These are phyloP conservation scores for Epichloe gansuensis DNA, from an alignment of 2,329 filamentous ascomycete genomes.

Conservation along the genomic window DNA sequence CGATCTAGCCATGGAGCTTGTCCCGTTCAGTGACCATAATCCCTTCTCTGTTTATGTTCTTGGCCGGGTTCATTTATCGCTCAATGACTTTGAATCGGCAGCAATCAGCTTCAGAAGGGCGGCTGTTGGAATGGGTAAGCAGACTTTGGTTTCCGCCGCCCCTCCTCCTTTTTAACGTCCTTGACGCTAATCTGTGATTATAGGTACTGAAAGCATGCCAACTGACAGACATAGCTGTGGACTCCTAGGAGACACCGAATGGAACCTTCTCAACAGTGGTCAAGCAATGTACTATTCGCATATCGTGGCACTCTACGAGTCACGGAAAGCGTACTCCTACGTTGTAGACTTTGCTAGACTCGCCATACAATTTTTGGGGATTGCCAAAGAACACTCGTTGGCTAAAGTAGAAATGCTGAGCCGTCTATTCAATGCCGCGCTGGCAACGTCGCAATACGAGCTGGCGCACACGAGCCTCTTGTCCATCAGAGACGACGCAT, in stretches of 20 bases:
- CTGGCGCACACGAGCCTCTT: constrained; percentile 70
- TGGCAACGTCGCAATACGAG: constrained; percentile 69
- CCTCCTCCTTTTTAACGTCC: not conserved
- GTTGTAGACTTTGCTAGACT: constrained; percentile 75
- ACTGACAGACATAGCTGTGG: constrained; percentile 45
- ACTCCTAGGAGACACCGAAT: constrained; percentile 66
- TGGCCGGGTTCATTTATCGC: constrained; percentile 63
- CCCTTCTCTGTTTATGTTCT: constrained; percentile 70
- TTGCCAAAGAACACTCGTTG: constrained; percentile 19
- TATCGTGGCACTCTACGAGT: constrained; percentile 71
- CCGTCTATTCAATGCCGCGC: constrained; percentile 71
- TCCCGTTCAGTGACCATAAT: constrained; percentile 42
- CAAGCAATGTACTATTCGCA: constrained; percentile 79
- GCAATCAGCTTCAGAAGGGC: constrained; percentile 70
- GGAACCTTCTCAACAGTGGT: constrained; percentile 56
- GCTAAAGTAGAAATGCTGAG: constrained; percentile 62
- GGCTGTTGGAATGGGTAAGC: constrained; percentile 69
- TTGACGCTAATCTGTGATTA: not conserved
- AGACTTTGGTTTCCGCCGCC: not conserved
- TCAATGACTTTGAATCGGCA: constrained; percentile 62
- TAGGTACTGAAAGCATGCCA: constrained; percentile 35
- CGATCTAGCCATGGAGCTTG: constrained; percentile 47
- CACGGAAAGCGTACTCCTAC: constrained; percentile 61
- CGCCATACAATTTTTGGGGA: constrained; percentile 50
- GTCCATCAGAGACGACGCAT: constrained; percentile 56